phyloP scores from a whole-genome alignment of 177 flowering plant genomes.

The Vitis hybrid region DNA sequence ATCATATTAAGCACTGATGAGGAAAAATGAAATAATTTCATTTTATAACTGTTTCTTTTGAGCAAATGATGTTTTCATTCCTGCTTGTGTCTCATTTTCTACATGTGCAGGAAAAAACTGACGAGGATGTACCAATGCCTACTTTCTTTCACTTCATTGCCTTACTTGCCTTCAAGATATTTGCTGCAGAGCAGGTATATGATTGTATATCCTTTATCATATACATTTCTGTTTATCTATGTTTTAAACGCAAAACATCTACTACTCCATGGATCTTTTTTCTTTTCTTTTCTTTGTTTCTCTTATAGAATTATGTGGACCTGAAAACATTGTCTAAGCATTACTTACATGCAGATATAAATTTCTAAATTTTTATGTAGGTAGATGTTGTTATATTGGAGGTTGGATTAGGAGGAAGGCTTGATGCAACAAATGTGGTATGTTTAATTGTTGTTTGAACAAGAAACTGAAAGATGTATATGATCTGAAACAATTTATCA shows the following conservation, averaged over 20 bases:
- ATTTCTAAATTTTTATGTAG: slow-evolving; percentile 35
- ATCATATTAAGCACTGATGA: no score
- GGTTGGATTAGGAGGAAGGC: slow-evolving; percentile 96
- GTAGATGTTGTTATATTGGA: slow-evolving; percentile 97
- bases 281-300: no score
- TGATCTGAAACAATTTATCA: no score
- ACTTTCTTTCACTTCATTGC: slow-evolving; percentile 86
- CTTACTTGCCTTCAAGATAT: slow-evolving; percentile 93
- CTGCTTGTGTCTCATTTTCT: slow-evolving; percentile 9
- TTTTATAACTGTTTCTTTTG: background rate
- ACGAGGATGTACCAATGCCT: slow-evolving; percentile 88
- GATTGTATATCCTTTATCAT: background rate
- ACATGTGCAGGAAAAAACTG: slow-evolving; percentile 62
- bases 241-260: background rate
- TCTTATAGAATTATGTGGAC: background rate
- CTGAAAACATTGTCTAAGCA: background rate
- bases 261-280: no score
- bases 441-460: slow-evolving; percentile 17
- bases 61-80: slow-evolving; percentile 3
- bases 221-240: background rate
- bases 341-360: no score
- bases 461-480: background rate
- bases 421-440: slow-evolving; percentile 98
- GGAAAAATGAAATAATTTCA: background rate
- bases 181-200: slow-evolving; percentile 81